phyloP scores from a whole-genome alignment of 2,329 filamentous ascomycete species.

The Penicillium psychrosexuale region DNA sequence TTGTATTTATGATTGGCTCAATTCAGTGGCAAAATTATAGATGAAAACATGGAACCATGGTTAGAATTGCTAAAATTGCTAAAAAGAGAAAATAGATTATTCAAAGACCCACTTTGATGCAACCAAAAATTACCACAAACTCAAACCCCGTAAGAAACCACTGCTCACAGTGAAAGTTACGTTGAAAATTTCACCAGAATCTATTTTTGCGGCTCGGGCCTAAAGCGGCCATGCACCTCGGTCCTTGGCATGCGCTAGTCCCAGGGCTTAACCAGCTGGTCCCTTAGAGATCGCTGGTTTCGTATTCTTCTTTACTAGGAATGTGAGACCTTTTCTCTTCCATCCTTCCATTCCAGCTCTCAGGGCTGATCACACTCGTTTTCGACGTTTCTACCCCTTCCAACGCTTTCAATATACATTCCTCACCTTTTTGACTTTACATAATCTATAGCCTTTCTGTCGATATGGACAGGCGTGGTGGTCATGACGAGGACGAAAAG shows the following conservation, averaged over 20 bases:
- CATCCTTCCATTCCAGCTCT: conserved; percentile 6
- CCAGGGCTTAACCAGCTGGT: conserved; percentile 1
- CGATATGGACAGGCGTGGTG: conserved; percentile 17
- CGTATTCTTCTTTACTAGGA: neutral
- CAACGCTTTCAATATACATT: conserved; percentile 13
- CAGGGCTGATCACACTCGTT: conserved; percentile 15
- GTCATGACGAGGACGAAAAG: conserved; percentile 27
- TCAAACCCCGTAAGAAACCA: neutral
- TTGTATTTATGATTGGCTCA: neutral
- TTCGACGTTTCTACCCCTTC: conserved; percentile 9
- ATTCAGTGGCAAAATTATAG: neutral
- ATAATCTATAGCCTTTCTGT: neutral
- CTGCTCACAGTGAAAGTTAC: neutral
- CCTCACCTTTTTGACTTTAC: neutral
- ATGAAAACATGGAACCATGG: neutral
- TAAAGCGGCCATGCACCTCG: neutral
- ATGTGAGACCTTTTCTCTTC: neutral
- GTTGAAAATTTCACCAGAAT: neutral
- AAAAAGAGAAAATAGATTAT: too few species aligned
- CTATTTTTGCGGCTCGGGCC: neutral
- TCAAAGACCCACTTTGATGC: neutral
- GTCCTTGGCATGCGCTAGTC: neutral
- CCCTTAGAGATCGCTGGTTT: neutral
- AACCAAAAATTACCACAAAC: neutral
- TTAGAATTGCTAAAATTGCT: too few species aligned